phyloP scores from a whole-genome alignment of 148 eudicot genomes.

The Talinum fruticosum region DNA sequence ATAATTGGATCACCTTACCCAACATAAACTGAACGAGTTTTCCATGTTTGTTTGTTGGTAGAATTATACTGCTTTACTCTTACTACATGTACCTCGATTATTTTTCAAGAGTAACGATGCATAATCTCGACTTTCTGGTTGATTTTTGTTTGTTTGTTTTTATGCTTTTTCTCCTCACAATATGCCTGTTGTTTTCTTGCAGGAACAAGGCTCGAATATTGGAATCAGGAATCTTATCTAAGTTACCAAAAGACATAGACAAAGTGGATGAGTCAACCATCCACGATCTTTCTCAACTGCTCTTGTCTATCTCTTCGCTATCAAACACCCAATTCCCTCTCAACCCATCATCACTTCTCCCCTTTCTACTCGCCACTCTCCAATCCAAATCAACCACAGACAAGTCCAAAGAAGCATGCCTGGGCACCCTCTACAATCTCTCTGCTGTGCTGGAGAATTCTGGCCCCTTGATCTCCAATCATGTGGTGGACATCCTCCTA shows the following conservation, averaged over 20 bases:
- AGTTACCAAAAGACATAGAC: conserved; percentile 40
- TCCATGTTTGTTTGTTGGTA: too few species aligned
- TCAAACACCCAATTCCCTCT: conserved; percentile 52
- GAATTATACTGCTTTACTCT: too few species aligned
- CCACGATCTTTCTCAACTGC: conserved; percentile 50
- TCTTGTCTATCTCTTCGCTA: conserved; percentile 58
- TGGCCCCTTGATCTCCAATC: conserved; percentile 38
- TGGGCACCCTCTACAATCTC: conserved; percentile 59
- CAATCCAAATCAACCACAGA: conserved; percentile 42
- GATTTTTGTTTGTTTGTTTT: background rate
- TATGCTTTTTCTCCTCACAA: background rate
- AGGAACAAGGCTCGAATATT: conserved; percentile 81
- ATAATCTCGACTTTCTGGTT: too few species aligned
- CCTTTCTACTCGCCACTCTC: conserved; percentile 41
- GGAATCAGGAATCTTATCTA: conserved; percentile 76
- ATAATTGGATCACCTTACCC: too few species aligned
- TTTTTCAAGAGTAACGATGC: too few species aligned
- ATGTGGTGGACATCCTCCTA: conserved; percentile 40
- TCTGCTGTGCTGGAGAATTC: conserved; percentile 60
- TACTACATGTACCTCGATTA: too few species aligned
- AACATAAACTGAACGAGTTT: too few species aligned
- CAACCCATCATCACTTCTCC: conserved; percentile 41
- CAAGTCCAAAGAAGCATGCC: conserved; percentile 44
- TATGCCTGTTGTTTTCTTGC: background rate
- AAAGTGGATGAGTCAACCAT: conserved; percentile 41